These are phyloP conservation scores for Trichoderma guizhouense DNA, from an alignment of 2,329 filamentous ascomycete species.

Conservation along the genomic window DNA sequence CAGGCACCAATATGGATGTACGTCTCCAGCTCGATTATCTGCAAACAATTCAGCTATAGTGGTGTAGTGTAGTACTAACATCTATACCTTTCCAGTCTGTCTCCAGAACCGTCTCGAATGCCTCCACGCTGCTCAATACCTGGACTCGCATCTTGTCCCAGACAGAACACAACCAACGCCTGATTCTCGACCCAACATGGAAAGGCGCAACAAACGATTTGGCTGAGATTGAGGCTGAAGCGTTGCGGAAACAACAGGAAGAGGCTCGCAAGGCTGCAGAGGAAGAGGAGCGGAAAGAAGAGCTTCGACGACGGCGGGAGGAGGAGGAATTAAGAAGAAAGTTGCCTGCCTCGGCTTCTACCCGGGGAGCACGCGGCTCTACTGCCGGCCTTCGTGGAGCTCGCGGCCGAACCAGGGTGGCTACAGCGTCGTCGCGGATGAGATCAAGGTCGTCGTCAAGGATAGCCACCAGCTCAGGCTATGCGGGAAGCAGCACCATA, in stretches of 20 bases:
- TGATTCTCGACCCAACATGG: constrained; percentile 86
- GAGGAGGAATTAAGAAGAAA: constrained; percentile 51
- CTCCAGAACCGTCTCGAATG: constrained; percentile 77
- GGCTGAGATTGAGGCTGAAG: constrained; percentile 80
- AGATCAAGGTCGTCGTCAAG: constrained; percentile 18
- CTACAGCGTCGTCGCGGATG: constrained; percentile 23
- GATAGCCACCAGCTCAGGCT: constrained; percentile 28
- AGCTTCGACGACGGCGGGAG: constrained; percentile 60
- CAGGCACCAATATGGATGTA: constrained; percentile 75
- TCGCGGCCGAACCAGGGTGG: constrained; percentile 26
- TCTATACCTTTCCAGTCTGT: constrained; percentile 58
- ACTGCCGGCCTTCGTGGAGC: not conserved
- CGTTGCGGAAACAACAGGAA: constrained; percentile 67
- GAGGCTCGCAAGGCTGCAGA: constrained; percentile 74
- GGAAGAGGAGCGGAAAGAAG: constrained; percentile 73
- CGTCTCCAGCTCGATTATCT: not conserved
- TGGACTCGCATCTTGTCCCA: constrained; percentile 96
- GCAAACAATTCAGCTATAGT: not conserved
- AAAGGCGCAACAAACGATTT: constrained; percentile 85
- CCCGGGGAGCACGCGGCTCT: constrained; percentile 31
- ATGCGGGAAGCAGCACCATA: constrained; percentile 27
- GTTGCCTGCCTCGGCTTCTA: constrained; percentile 27
- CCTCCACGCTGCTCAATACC: constrained; percentile 85
- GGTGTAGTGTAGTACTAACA: constrained; percentile 30
- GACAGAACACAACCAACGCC: constrained; percentile 92